Base-by-base conservation (phyloP, 768 basidiomycete species). In the Trametes punicea region DNA sequence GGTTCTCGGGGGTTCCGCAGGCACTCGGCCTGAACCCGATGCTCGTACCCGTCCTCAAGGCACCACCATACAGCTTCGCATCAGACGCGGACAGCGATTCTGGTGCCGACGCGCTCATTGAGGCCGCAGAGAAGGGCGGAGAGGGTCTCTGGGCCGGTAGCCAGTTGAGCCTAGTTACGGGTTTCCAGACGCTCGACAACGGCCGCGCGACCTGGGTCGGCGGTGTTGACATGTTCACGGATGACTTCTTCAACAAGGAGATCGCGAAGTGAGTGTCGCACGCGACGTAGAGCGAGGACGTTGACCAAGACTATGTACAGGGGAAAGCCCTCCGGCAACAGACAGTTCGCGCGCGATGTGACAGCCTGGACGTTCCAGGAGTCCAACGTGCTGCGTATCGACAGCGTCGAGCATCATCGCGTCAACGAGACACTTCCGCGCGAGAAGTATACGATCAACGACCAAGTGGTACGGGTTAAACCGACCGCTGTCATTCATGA, bases 361-460 rank as follows among this genome's bases (percentile, higher is more conserved):
- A 80, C 86, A 3, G 80, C 83, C 5, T 99, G 96, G 96, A 82
- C 87, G 0, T 96, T 98, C 85, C 89, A 93, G 64, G 90, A 97
- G 70, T 79, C 81, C 1, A 77, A 84, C 11, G 89, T 90, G 2
- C 76, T 96, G 46, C 85, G 91, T 23, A 85, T 98, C 54, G 87
- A 92, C 59, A 75, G 70, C 41, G 81, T 81, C 6, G 80, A 82
- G 20, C 94, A 97, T 66, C 86, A 89, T 64, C 81, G 80, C 54
- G 75, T 84, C 45, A 84, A 87, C 59, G 77, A 81, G 49, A 82
- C 83, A 0, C 74, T 71, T 21, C 76, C 87, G n/a, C 73, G 75
- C 3, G 87, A 87, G 54, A 76, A 75, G 51, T 99, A 99, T 70
- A 89, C 91, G 11, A 90, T 80, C 63, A 93, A 94, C 64, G 92